Base-by-base conservation (phyloP, 768 basidiomycete species). In the Zangia roseola region DNA sequence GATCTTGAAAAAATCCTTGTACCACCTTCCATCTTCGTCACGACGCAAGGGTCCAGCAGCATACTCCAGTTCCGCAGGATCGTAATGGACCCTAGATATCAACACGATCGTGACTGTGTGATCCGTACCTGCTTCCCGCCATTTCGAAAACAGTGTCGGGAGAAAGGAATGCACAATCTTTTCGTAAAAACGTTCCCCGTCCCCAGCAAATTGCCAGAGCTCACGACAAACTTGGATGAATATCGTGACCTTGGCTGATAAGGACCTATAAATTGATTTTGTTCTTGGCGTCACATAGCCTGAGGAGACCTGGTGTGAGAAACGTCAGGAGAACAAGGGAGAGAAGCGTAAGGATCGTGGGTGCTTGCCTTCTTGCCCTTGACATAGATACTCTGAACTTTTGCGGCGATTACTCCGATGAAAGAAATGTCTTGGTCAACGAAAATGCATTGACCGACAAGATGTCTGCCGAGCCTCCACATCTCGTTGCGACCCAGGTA, bases 111-210 rank as follows among this genome's bases (percentile, higher is more conserved):
- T 94, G 47, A 95, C 88, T 8, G 86, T 89, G 61, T 99, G 97
- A 44, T 93, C 94, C 23, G 95, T 91, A 30, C 85, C 83, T 5
- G 85, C 78, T 47, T 88, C 84, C 38, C 79, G 74, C 94, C 94
- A 98, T 53, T 84, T 86, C 10, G 78, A 67, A 59, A 97, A 94
- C 4, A 98, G 78, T 13, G 88, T 80, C 1, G 95, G 94, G 8
- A 99, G 81, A 72, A 97, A 97, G 4, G 94, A 91, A 64, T 97
- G 94, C 3, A 95, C 88, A n/a, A 95, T 89, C 71, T 98, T 98
- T 66, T 98, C 97, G 63, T 91, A 88, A 69, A 88, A 93, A 6
- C 94, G 82, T 66, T 97, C 94, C 20, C 97, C 97, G 53, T 98
- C 97, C 30, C 91, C 93, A 20, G 94, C 81, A 62, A 98, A 98